phyloP scores from a whole-genome alignment of 164 flowering plant genomes.

The Dillenia turbinata region DNA sequence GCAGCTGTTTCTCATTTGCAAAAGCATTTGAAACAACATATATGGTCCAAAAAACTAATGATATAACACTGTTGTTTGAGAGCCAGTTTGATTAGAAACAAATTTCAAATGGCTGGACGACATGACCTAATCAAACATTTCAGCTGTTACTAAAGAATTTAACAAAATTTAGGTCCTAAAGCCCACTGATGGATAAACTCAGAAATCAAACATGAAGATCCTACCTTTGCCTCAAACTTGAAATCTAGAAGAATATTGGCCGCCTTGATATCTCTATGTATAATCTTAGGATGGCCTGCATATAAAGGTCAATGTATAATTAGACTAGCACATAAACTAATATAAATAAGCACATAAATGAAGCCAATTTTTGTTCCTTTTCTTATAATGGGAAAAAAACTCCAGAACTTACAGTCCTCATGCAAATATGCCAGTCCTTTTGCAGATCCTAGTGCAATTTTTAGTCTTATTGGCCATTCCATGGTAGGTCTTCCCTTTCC shows the following conservation, averaged over 20 bases:
- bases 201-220: not conserved
- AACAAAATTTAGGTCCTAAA: too few species aligned
- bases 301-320: not conserved
- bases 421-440: slow-evolving; percentile 96
- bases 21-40: too few species aligned
- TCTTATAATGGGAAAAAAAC: not conserved
- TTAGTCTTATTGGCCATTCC: slow-evolving; percentile 81
- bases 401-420: slow-evolving; percentile 75
- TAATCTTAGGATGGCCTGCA: slow-evolving; percentile 95
- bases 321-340: too few species aligned
- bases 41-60: too few species aligned
- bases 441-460: slow-evolving; percentile 89
- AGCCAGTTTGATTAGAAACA: too few species aligned
- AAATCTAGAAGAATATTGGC: slow-evolving; percentile 87
- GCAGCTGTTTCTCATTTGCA: too few species aligned
- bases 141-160: too few species aligned
- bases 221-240: slow-evolving; percentile 93
- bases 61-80: too few species aligned
- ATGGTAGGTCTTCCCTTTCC: slow-evolving; percentile 81
- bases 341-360: too few species aligned
- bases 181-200: slow-evolving; percentile 51
- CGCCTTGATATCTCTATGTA: slow-evolving; percentile 95
- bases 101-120: too few species aligned
- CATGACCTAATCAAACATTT: too few species aligned
- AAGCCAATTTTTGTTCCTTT: too few species aligned